phyloP scores from a whole-genome alignment of 2,329 filamentous ascomycete genomes.

The Trichoderma cornu-damae region DNA sequence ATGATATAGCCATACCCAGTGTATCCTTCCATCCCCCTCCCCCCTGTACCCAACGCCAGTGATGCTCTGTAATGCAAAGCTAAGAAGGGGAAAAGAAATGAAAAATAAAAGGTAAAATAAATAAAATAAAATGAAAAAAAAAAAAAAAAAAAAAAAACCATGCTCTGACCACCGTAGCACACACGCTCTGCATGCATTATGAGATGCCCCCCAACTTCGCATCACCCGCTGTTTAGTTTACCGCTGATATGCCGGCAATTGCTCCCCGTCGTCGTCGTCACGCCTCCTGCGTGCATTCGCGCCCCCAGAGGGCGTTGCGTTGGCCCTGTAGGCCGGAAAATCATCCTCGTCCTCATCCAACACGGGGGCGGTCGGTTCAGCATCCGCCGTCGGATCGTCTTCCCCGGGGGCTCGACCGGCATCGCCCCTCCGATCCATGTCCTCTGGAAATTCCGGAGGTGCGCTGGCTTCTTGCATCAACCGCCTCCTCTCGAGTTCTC shows the following conservation, averaged over 20 bases:
- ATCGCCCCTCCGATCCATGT: conserved; percentile 39
- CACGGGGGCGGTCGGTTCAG: conserved; percentile 52
- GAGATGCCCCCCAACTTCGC: too few species aligned
- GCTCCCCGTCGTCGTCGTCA: conserved; percentile 27
- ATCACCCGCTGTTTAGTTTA: conserved; percentile 26
- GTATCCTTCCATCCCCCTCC: not conserved
- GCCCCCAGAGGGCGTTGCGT: conserved; percentile 24
- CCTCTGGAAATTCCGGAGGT: conserved; percentile 54
- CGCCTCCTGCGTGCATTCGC: not conserved
- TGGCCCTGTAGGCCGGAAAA: conserved; percentile 33
- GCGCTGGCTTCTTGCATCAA: conserved; percentile 61
- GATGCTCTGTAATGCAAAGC: not conserved
- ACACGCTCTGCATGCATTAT: not conserved
- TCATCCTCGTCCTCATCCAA: conserved; percentile 53
- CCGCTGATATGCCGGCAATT: conserved; percentile 38
- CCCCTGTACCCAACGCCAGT: conserved; percentile 11
- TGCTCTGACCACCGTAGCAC: not conserved
- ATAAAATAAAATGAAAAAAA: not conserved
- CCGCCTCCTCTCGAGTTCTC: conserved; percentile 64
- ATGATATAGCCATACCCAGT: not conserved
- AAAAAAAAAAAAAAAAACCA: not conserved
- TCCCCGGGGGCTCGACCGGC: conserved; percentile 27
- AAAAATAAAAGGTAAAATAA: not conserved
- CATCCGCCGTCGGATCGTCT: conserved; percentile 22
- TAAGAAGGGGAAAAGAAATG: not conserved